Conservation (phyloP, 768 basidiomycete genomes). For the Suillus variegatus region DNA sequence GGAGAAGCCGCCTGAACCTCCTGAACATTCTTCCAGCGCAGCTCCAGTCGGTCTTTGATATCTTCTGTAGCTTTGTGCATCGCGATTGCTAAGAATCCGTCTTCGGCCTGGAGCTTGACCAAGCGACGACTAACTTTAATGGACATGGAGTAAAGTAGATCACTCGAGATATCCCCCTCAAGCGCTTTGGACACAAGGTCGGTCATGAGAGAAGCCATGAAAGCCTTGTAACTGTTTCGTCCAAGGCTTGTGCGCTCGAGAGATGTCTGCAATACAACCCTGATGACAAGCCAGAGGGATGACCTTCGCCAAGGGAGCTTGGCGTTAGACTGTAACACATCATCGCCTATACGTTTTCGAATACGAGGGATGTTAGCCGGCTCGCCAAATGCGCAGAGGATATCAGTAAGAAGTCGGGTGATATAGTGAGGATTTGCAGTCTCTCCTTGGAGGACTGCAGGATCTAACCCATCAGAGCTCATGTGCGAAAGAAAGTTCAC, state of each 20-base stretch:
- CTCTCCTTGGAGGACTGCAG: slow-evolving; percentile 25
- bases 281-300: slow-evolving; percentile 38
- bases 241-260: slow-evolving; percentile 17
- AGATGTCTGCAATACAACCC: slow-evolving; percentile 35
- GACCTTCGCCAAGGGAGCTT: slow-evolving; percentile 37
- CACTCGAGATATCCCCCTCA: slow-evolving; percentile 15
- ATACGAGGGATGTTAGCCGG: slow-evolving; percentile 24
- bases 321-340: slow-evolving; percentile 25
- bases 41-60: slow-evolving; percentile 24
- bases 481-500: slow-evolving; percentile 38
- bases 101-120: slow-evolving; percentile 26
- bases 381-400: slow-evolving; percentile 37
- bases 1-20: slow-evolving; percentile 23
- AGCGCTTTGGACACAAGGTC: slow-evolving; percentile 25
- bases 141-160: slow-evolving; percentile 31
- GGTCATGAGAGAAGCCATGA: slow-evolving; percentile 45
- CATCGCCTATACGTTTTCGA: slow-evolving; percentile 34
- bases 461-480: slow-evolving; percentile 31
- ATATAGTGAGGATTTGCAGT: slow-evolving; percentile 44
- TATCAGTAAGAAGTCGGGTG: slow-evolving; percentile 45
- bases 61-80: slow-evolving; percentile 36
- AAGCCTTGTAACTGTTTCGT: slow-evolving; percentile 42
- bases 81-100: slow-evolving; percentile 15
- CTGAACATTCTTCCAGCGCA: slow-evolving; percentile 37
- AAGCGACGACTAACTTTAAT: slow-evolving; percentile 28